Evolutionary conservation across 768 basidiomycete species (phyloP).

Genomic region (Boletus subcaerulescens): DNA sequence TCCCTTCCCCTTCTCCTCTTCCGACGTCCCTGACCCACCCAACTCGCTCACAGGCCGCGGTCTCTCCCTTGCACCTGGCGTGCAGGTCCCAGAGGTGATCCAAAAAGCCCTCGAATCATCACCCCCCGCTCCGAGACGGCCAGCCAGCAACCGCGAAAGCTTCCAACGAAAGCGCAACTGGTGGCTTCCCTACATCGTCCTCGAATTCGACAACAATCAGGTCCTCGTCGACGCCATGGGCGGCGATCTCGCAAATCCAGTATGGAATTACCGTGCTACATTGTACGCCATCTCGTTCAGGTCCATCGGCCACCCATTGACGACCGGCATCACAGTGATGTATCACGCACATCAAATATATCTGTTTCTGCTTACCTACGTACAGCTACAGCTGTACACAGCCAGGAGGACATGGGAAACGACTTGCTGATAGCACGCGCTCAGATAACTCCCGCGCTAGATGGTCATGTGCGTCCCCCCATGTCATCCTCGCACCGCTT

Average conservation of each 20-base stretch:
- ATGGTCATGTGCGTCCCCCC: conserved; percentile 57
- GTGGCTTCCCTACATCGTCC: conserved; percentile 96
- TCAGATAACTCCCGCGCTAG: conserved; percentile 81
- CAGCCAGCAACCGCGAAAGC: conserved; percentile 81
- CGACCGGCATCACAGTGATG: conserved; percentile 60
- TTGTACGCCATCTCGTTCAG: conserved; percentile 60
- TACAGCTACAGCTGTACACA: conserved; percentile 65
- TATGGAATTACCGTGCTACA: conserved; percentile 95
- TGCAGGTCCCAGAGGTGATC: conserved; percentile 79
- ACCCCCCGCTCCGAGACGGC: conserved; percentile 50
- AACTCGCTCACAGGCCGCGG: conserved; percentile 57
- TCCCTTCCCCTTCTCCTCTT: conserved; percentile 8
- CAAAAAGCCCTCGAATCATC: conserved; percentile 72
- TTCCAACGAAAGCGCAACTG: conserved; percentile 88
- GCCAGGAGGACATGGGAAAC: conserved; percentile 94
- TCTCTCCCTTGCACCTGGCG: conserved; percentile 74
- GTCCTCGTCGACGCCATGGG: conserved; percentile 94
- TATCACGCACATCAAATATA: conserved; percentile 90
- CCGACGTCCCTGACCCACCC: conserved; percentile 6
- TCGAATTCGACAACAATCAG: conserved; percentile 98
- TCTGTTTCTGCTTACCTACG: conserved; percentile 90
- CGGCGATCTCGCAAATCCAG: conserved; percentile 84
- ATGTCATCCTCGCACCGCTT: not conserved
- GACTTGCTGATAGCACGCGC: conserved; percentile 93
- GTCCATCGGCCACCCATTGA: conserved; percentile 5